A percentile compares a stretch with the other conserved stretches of the same genome.
phyloP scores from a whole-genome alignment of 495 filamentous ascomycete species.

The Penicillium arizonense region DNA sequence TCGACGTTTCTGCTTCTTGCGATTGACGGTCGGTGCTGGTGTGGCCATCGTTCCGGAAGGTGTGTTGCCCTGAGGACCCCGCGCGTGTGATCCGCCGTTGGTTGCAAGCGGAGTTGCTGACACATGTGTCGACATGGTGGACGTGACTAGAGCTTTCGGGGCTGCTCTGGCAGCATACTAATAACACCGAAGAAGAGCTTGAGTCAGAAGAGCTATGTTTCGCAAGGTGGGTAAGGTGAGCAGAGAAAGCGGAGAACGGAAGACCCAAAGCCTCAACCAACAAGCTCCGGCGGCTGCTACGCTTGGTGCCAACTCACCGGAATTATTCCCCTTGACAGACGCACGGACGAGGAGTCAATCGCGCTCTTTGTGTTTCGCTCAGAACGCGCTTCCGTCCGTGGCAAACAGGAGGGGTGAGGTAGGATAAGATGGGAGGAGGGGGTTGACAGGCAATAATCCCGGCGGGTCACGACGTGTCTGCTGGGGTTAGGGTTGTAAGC shows the following conservation, averaged over 20 bases:
- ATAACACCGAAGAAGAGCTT: background rate
- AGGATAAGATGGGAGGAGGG: conserved; percentile 23
- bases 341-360: conserved; percentile 1
- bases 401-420: conserved; percentile 22
- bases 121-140: conserved; percentile 34
- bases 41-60: conserved; percentile 30
- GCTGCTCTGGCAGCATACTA: conserved; percentile 21
- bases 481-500: background rate
- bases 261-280: conserved; percentile 32
- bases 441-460: conserved; percentile 27
- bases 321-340: conserved; percentile 11
- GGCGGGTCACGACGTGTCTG: conserved; percentile 26
- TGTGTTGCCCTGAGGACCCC: conserved; percentile 26
- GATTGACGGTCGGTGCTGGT: conserved; percentile 58
- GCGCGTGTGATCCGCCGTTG: conserved; percentile 32
- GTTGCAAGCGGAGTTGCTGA: conserved; percentile 34
- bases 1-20: conserved; percentile 88
- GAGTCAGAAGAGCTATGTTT: conserved; percentile 6
- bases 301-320: conserved; percentile 15
- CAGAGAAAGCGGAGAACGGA: conserved; percentile 30
- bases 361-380: conserved; percentile 12
- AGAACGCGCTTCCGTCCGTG: conserved; percentile 7
- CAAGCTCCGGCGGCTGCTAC: conserved; percentile 32
- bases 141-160: conserved; percentile 18
- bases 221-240: conserved; percentile 19